Evolutionary conservation across 75 land plant genomes (phyloP), one percentile per base, ranked within the genome.

Genomic region (Cryptomeria japonica): DNA sequence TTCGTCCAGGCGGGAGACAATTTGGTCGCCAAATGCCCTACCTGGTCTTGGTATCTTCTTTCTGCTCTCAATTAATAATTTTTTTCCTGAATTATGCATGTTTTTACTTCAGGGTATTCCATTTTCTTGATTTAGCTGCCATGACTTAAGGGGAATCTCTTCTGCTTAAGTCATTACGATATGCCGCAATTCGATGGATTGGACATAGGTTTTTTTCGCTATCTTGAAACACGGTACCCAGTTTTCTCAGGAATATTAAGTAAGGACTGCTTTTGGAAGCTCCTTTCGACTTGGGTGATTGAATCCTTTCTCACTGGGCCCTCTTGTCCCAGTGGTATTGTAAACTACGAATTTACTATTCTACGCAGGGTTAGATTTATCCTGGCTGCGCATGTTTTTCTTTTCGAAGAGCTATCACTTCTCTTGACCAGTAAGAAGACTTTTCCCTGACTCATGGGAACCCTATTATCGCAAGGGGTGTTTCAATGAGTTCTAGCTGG

Each of bases 1-100:
- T 98, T 98, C 88, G 93, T 98, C 83, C 88, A 93, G 73, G 99
- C 99, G 84, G 99, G 99, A 56, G 99, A 98, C 82, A 98, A 98
- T 88, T 95, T 98, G 80, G 99, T 98, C 42, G 90, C 96, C 70
- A 98, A 98, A 83, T 98, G 99, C 93, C 99, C 99, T 49, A 98
- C 99, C 88, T 98, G 99, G 99, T 98, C 99, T 14, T 98, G 99
- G 99, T 98, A 92, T 19, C 49, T 46, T 22, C 41, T 36, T 82
- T 34, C 36, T 85, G 22, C 76, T 5, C 34, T 46, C 55, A 28
- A 38, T 90, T n/a, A 47, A 41, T 19, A 2, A 79, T 47, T 51
- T 42, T 78, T 82, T 6, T 22, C 3, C 16, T 34, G 37, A 3
- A 12, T 75, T 75, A 2, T 11, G 34, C 6, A 15, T 68, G 72